Percentiles rank a stretch among this genome's conserved stretches.
Conservation (phyloP, 2,329 filamentous ascomycete species). For the Fusarium globosum region DNA sequence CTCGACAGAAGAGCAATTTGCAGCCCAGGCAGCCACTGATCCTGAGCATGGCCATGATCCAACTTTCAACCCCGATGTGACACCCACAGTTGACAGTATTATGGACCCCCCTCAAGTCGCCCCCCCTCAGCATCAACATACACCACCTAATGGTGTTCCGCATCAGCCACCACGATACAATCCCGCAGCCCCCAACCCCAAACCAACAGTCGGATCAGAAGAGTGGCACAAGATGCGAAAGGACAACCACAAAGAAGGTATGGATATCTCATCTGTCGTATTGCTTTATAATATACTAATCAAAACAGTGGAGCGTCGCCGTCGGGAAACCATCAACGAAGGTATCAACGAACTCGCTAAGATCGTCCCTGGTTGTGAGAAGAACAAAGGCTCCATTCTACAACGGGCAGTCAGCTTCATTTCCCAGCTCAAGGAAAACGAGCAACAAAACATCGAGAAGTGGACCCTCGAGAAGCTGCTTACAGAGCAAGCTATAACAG, state of each 20-base stretch:
- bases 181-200: constrained; percentile 61
- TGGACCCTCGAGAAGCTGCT: constrained; percentile 92
- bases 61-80: constrained; percentile 49
- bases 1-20: constrained; percentile 69
- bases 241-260: constrained; percentile 99
- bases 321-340: constrained; percentile 98
- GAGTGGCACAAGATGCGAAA: constrained; percentile 98
- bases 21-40: constrained; percentile 59
- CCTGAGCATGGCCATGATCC: constrained; percentile 49
- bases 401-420: constrained; percentile 96
- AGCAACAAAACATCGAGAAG: constrained; percentile 92
- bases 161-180: constrained; percentile 50
- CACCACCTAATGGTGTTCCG: constrained; percentile 56
- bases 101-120: constrained; percentile 43
- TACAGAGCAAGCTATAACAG: constrained; percentile 88
- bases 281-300: constrained; percentile 37
- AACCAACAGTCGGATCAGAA: constrained; percentile 92
- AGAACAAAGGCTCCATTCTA: constrained; percentile 98
- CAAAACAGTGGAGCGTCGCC: constrained; percentile 85
- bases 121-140: constrained; percentile 46
- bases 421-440: constrained; percentile 92
- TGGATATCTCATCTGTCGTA: constrained; percentile 43
- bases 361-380: constrained; percentile 97
- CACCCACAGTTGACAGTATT: constrained; percentile 46
- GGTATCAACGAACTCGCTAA: constrained; percentile 98